These are phyloP conservation scores for Epichloe uncinata DNA, from an alignment of 2,329 filamentous ascomycete species.

Conservation along the genomic window DNA sequence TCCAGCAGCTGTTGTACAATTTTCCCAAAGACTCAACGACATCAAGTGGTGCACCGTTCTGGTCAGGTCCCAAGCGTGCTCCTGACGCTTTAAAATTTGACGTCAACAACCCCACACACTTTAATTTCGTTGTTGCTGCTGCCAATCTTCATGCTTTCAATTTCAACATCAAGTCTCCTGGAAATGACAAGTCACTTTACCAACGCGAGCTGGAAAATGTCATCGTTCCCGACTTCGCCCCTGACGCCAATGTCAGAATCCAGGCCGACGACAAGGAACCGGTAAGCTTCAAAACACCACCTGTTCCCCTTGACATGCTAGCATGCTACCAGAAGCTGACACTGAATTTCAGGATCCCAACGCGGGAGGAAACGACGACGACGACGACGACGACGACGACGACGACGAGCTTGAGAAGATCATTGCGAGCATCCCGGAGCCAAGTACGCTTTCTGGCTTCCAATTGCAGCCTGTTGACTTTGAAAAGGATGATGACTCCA, in stretches of 20 bases:
- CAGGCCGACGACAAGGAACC: constrained; percentile 92
- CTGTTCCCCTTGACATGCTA: no score
- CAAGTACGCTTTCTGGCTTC: constrained; percentile 74
- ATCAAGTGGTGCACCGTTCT: constrained; percentile 81
- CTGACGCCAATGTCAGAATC: constrained; percentile 85
- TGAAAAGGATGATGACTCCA: constrained; percentile 96
- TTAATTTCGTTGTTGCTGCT: constrained; percentile 74
- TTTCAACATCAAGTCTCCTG: constrained; percentile 86
- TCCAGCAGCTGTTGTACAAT: constrained; percentile 89
- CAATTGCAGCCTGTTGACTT: constrained; percentile 89
- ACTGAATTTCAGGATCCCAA: constrained; percentile 56
- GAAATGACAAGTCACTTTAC: constrained; percentile 55
- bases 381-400: constrained; percentile 64
- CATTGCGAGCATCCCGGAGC: constrained; percentile 57
- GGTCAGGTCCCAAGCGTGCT: constrained; percentile 96
- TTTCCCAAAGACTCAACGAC: constrained; percentile 92
- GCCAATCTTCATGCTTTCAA: constrained; percentile 96
- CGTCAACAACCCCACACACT: constrained; percentile 69
- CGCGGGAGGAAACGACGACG: constrained; percentile 45
- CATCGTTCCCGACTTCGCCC: constrained; percentile 90
- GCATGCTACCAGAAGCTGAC: background rate
- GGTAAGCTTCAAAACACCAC: constrained; percentile 26
- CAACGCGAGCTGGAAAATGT: constrained; percentile 73
- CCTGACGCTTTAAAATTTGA: constrained; percentile 88
- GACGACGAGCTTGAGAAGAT: constrained; percentile 63